These are phyloP conservation scores for Astragalus glycyphyllos DNA, from an alignment of 306 rosid genomes.

Conservation along the genomic window DNA sequence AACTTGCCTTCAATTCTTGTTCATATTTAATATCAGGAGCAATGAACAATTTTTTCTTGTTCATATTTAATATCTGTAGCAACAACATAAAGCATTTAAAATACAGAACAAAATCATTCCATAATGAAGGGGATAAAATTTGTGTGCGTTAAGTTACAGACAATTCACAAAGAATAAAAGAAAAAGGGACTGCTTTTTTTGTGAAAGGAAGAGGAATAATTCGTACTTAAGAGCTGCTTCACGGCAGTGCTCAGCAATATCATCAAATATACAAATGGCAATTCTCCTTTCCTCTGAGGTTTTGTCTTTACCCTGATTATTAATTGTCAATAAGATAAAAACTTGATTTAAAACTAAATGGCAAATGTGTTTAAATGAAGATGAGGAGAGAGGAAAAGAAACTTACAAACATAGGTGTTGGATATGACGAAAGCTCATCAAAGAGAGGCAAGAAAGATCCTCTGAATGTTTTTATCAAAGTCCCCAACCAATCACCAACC, in stretches of 20 bases:
- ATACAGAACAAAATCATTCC: conserved; percentile 32
- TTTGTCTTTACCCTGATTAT: conserved; percentile 87
- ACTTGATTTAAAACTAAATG: conserved; percentile 4
- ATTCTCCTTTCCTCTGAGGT: conserved; percentile 96
- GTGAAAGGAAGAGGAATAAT: no score
- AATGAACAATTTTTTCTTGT: no score
- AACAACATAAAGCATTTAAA: conserved; percentile 35
- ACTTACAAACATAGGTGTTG: conserved; percentile 98
- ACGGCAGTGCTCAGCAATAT: conserved; percentile 92
- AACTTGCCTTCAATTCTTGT: no score
- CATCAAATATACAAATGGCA: conserved; percentile 94
- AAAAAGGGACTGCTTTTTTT: no score
- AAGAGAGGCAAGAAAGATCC: conserved; percentile 94
- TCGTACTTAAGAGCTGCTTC: conserved; percentile 91
- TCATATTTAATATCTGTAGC: conserved; percentile 86
- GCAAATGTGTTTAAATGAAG: neutral
- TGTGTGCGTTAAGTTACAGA: neutral
- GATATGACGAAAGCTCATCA: conserved; percentile 82
- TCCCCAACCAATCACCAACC: conserved; percentile 98
- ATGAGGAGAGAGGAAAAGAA: conserved; percentile 1
- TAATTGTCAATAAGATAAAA: conserved; percentile 27
- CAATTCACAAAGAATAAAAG: no score
- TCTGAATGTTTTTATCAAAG: conserved; percentile 85
- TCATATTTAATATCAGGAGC: no score
- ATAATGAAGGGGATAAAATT: conserved; percentile 11